Percentiles rank a stretch among this genome's conserved stretches.
Evolutionary conservation across 345 rosid genomes (phyloP).

Genomic region (Bretschneidera sinensis): DNA sequence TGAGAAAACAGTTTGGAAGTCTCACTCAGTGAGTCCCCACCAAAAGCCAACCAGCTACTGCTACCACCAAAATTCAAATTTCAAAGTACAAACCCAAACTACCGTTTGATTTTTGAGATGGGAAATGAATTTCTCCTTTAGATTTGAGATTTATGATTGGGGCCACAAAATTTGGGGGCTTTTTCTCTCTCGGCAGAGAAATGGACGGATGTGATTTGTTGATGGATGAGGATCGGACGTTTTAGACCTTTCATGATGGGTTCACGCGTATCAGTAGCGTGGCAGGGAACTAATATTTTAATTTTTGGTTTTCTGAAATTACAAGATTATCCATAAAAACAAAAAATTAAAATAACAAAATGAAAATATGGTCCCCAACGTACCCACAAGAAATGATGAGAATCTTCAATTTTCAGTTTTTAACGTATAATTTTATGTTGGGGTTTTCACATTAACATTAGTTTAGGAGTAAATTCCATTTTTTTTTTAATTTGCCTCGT

Average conservation of each 20-base stretch:
- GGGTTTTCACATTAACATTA: too few relatives aligned
- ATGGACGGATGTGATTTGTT: constrained; percentile 18
- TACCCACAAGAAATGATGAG: too few relatives aligned
- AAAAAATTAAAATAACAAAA: too few relatives aligned
- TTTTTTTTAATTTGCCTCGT: too few relatives aligned
- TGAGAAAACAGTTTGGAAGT: neutral
- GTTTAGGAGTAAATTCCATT: too few relatives aligned
- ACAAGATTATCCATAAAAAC: constrained; percentile 16
- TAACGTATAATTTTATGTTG: too few relatives aligned
- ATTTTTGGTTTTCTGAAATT: constrained; percentile 5
- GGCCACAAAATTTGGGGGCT: neutral
- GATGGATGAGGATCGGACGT: too few relatives aligned
- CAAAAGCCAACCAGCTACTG: neutral
- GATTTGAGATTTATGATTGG: neutral
- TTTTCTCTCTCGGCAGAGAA: neutral
- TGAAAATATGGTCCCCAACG: too few relatives aligned
- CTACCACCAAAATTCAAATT: neutral
- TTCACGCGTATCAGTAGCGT: too few relatives aligned
- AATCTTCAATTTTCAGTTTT: too few relatives aligned
- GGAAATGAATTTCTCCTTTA: neutral
- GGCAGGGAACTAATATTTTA: neutral
- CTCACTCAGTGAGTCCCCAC: neutral
- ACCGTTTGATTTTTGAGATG: neutral
- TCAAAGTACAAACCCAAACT: neutral
- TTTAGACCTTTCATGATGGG: too few relatives aligned